phyloP scores from a whole-genome alignment of 106 monocot species.

The Narthecium ossifragum region DNA sequence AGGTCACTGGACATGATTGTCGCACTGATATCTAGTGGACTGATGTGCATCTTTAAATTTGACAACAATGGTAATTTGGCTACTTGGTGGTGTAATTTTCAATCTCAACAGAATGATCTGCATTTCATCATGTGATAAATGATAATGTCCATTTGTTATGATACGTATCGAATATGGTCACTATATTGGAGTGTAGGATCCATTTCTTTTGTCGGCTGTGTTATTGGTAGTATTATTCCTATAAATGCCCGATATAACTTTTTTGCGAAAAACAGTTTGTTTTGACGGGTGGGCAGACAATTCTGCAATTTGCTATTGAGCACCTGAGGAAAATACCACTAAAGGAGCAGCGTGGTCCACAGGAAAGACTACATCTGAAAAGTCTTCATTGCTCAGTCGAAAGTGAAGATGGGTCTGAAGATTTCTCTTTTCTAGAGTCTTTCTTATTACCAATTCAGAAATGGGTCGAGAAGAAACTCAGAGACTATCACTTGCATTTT shows the following conservation, averaged over 20 bases:
- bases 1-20: not conserved
- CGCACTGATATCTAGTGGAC: not conserved
- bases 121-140: too few relatives aligned
- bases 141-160: too few relatives aligned
- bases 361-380: constrained; percentile 91
- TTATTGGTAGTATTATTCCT: too few relatives aligned
- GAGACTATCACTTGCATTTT: constrained; percentile 82
- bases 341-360: constrained; percentile 86
- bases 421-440: constrained; percentile 71
- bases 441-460: constrained; percentile 73
- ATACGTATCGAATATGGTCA: too few relatives aligned
- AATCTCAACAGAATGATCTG: too few relatives aligned
- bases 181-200: too few relatives aligned
- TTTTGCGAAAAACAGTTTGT: constrained; percentile 51
- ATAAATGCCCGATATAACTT: too few relatives aligned
- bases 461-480: constrained; percentile 85
- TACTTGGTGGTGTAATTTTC: too few relatives aligned
- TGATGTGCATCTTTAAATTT: not conserved
- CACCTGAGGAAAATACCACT: constrained; percentile 83
- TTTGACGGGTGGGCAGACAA: constrained; percentile 60
- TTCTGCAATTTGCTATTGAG: constrained; percentile 53
- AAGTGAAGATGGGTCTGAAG: constrained; percentile 46
- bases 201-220: too few relatives aligned
- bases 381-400: constrained; percentile 63
- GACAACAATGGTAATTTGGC: too few relatives aligned